Conservation (phyloP, 2,329 filamentous ascomycete genomes). For the Epichloe amarillans region DNA sequence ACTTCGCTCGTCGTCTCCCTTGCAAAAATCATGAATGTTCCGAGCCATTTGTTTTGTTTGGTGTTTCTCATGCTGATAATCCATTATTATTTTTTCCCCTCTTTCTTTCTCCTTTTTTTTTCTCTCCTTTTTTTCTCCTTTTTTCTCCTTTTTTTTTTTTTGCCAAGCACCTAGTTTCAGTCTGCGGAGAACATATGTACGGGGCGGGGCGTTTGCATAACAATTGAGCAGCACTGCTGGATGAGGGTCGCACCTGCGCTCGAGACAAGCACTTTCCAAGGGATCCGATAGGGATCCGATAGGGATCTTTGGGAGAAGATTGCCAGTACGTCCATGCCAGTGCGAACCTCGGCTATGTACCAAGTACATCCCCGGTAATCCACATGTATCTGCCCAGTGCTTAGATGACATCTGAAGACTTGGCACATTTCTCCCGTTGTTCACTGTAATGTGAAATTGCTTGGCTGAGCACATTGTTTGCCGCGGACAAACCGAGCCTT, state of each 20-base stretch:
- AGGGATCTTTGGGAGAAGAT: background rate
- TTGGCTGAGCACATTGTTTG: background rate
- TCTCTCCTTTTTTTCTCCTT: too few species aligned
- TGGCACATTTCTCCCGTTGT: constrained; percentile 3
- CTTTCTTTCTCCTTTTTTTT: too few species aligned
- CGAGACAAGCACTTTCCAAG: background rate
- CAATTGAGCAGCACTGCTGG: too few species aligned
- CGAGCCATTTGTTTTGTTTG: too few species aligned
- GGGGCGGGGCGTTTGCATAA: too few species aligned
- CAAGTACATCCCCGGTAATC: background rate
- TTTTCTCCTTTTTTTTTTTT: background rate
- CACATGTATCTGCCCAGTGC: background rate
- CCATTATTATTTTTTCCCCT: background rate
- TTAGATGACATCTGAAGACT: background rate
- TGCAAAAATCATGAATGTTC: too few species aligned
- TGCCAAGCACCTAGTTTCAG: background rate
- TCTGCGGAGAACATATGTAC: background rate
- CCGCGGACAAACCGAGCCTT: background rate
- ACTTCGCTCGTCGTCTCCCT: too few species aligned
- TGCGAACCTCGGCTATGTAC: background rate
- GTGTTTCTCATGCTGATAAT: too few species aligned
- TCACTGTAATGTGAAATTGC: background rate
- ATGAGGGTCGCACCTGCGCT: background rate
- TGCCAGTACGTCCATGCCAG: background rate
- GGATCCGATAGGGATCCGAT: background rate